phyloP scores from a whole-genome alignment of 1,139 yeast genomes.

The Hyphopichia burtonii region DNA sequence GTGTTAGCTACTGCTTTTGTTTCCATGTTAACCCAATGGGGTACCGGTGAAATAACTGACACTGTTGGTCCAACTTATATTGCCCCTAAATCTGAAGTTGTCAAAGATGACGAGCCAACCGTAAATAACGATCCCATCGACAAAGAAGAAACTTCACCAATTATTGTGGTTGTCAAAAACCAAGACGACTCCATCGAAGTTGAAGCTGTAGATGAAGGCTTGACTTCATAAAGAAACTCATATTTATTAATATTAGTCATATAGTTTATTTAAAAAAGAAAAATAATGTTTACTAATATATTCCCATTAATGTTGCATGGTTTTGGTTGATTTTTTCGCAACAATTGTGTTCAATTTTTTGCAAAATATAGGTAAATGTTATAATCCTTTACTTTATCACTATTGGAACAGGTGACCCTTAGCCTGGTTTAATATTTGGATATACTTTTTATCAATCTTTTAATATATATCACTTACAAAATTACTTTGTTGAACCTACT shows the following conservation, averaged over 20 bases:
- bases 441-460: no score
- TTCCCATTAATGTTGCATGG: no score
- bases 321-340: background rate
- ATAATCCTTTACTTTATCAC: background rate
- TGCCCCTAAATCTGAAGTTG: conserved; percentile 8
- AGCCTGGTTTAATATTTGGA: no score
- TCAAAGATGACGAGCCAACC: background rate
- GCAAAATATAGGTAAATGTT: background rate
- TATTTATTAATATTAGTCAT: no score
- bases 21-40: conserved; percentile 67
- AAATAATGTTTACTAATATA: background rate
- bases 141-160: conserved; percentile 3
- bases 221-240: background rate
- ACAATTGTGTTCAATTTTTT: background rate
- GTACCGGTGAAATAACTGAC: conserved; percentile 50
- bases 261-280: no score
- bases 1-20: conserved; percentile 59
- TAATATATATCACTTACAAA: no score
- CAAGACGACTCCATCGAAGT: conserved; percentile 9
- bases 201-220: background rate
- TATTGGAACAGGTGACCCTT: no score
- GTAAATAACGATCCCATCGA: background rate
- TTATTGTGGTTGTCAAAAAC: conserved; percentile 16
- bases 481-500: background rate
- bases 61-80: conserved; percentile 52